Base-by-base conservation (phyloP, 805 yeast genomes). In the Saturnispora bothae region DNA sequence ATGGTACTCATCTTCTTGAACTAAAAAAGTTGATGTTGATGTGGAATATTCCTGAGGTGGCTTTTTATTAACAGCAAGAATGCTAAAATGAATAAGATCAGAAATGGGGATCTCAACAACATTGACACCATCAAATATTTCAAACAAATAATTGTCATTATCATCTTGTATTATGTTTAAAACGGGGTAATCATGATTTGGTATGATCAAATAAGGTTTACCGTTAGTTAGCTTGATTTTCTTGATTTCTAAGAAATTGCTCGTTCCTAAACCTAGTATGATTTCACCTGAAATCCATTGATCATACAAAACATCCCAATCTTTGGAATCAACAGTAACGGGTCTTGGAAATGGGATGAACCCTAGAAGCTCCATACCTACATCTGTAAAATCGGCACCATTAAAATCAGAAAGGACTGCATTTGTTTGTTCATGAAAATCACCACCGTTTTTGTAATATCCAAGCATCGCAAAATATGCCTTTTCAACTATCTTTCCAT, bases 121-220 rank as follows among this genome's bases (percentile, higher is more conserved):
- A 22, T 31, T 16, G 9, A n/a, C 17, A 20, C 34, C 34, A 20
- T 37, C 40, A 26, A 37, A 31, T 13, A 37, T 17, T 13, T 37
- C 28, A 20, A 37, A 31, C 19, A 18, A 8, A 17, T 5, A 31
- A 9, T 4, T 3, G 25, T 29, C 40, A 6, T 13, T 19, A 10
- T 22, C 8, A 9, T 25, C 12, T 4, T 21, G n/a, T 2, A 20
- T n/a, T n/a, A 37, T 14, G 15, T 37, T 26, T 17, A 26, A 23
- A 3, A 37, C 14, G 14, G 40, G 34, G 12, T 37, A 37, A 31
- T 37, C 40, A 31, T 37, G 40, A n/a, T 37, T 37, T 7, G 40
- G 40, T 15, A 37, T 31, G 10, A 37, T 20, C 12, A 14, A 18
- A 16, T 26, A 17, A 13, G 12, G 17, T 3, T 14, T 4, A 6